Evolutionary conservation across 1,284 basidiomycete species (phyloP).

Genomic region (Ceratobasidium papillatum): DNA sequence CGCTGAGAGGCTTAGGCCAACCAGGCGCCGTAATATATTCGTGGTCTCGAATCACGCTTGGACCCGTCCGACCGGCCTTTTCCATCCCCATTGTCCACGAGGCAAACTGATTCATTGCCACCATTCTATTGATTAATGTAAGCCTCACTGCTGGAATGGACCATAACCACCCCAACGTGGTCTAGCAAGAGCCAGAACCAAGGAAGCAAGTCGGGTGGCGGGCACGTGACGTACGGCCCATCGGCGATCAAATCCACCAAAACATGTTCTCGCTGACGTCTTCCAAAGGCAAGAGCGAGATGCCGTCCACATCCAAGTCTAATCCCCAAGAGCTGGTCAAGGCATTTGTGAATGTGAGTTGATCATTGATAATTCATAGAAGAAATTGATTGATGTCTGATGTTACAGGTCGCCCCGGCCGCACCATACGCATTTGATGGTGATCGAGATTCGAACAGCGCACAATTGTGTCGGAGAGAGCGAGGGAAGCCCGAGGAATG

Average conservation of each 20-base stretch:
- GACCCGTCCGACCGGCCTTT: not conserved
- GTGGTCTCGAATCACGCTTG: conserved; percentile 2
- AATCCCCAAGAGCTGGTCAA: conserved; percentile 9
- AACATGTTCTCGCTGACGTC: conserved; percentile 12
- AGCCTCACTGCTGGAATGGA: not conserved
- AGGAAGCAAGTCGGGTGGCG: not conserved
- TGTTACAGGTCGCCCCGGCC: conserved; percentile 5
- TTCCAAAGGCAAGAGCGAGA: not conserved
- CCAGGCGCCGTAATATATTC: not conserved
- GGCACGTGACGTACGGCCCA: conserved; percentile 7
- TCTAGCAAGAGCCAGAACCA: too few relatives aligned
- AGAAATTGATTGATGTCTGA: not conserved
- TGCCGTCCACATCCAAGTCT: conserved; percentile 8
- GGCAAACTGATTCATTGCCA: not conserved
- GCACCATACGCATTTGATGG: conserved; percentile 34
- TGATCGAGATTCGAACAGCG: conserved; percentile 10
- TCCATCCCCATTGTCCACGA: not conserved
- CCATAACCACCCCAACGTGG: too few relatives aligned
- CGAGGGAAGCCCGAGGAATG: conserved; percentile 19
- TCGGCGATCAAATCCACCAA: not conserved
- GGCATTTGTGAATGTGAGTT: conserved; percentile 17
- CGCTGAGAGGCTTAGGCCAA: not conserved
- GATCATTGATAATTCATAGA: not conserved
- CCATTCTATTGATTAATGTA: not conserved
- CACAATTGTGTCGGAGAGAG: conserved; percentile 21